Percentiles rank a stretch among this genome's conserved stretches.
Conservation (phyloP, 129 eudicot species). For the Pittosporum tobira region DNA sequence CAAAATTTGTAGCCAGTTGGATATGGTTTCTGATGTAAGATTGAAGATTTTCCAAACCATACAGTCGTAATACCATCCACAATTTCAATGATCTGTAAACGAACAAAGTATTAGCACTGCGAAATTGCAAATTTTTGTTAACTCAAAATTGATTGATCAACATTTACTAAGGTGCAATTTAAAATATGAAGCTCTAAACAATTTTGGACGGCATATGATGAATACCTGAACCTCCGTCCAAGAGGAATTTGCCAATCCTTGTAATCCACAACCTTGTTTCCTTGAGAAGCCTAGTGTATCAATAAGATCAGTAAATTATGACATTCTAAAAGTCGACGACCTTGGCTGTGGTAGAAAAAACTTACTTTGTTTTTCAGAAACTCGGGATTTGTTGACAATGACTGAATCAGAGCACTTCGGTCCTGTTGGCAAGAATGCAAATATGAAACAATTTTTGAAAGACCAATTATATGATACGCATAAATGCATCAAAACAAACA, state of each 20-base stretch:
- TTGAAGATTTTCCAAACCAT: slow-evolving; percentile 80
- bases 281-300: slow-evolving; percentile 67
- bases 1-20: slow-evolving; percentile 61
- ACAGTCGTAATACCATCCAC: slow-evolving; percentile 95
- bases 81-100: slow-evolving; percentile 69
- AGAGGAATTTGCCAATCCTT: slow-evolving; percentile 99
- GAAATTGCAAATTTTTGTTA: background rate
- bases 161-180: too few relatives aligned
- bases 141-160: too few relatives aligned
- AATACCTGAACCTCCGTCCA: slow-evolving; percentile 98
- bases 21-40: slow-evolving; percentile 88
- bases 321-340: slow-evolving; percentile 1
- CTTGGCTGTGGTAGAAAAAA: background rate
- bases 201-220: background rate
- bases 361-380: slow-evolving; percentile 83
- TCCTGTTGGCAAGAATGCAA: slow-evolving; percentile 48
- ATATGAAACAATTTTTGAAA: background rate
- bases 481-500: background rate
- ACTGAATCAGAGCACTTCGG: slow-evolving; percentile 62
- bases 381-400: slow-evolving; percentile 90
- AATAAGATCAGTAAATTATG: background rate
- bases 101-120: background rate
- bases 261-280: slow-evolving; percentile 73
- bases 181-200: background rate
- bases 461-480: background rate